phyloP scores from a whole-genome alignment of 2,329 filamentous ascomycete species.

The Rhinocladiella similis region DNA sequence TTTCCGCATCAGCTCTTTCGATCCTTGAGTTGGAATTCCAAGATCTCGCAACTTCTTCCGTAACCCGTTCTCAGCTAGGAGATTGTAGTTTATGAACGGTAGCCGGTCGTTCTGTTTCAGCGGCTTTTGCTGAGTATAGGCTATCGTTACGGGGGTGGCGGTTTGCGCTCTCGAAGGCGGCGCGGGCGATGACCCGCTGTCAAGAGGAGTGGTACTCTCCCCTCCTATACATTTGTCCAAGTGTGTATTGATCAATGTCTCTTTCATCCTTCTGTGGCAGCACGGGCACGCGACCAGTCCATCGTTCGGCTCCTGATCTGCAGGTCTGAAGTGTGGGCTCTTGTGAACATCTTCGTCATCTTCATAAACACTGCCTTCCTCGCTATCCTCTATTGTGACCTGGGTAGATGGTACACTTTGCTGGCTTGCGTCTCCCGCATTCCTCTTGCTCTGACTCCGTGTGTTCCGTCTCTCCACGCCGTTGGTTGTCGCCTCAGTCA shows the following conservation, averaged over 20 bases:
- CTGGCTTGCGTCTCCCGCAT: conserved; percentile 38
- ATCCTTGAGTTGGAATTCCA: conserved; percentile 71
- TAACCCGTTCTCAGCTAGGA: conserved; percentile 76
- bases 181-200: conserved; percentile 14
- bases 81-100: conserved; percentile 79
- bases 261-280: conserved; percentile 77
- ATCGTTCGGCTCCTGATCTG: conserved; percentile 54
- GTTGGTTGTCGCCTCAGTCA: conserved; percentile 13
- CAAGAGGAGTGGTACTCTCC: conserved; percentile 17
- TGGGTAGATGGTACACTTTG: conserved; percentile 24
- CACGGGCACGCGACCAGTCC: conserved; percentile 82
- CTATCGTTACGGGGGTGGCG: conserved; percentile 21
- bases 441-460: conserved; percentile 49
- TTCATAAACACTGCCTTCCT: conserved; percentile 35
- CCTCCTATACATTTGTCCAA: conserved; percentile 64
- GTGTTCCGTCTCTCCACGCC: conserved; percentile 51
- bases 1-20: conserved; percentile 68
- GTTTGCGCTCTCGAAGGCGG: conserved; percentile 7
- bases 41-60: conserved; percentile 80
- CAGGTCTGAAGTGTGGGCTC: conserved; percentile 21
- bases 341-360: conserved; percentile 5
- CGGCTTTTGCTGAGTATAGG: conserved; percentile 22
- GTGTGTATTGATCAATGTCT: conserved; percentile 74
- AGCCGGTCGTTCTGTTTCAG: conserved; percentile 57
- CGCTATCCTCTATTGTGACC: conserved; percentile 42